Conservation (phyloP, 345 rosid genomes). For the Syzygium jambos region DNA sequence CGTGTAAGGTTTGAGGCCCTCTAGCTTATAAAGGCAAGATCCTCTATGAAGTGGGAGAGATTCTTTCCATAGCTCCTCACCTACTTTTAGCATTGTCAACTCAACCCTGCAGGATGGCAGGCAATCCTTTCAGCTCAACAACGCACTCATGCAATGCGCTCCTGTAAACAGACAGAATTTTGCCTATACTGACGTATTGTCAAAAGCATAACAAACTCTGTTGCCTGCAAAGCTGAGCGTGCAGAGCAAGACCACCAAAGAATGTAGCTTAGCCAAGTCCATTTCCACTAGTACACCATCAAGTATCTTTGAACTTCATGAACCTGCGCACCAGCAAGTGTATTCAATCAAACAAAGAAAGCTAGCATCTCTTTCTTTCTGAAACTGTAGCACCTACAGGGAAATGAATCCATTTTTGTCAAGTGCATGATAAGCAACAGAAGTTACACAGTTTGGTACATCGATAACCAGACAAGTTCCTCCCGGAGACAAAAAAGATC, state of each 20-base stretch:
- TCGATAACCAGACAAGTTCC: background rate
- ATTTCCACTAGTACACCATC: background rate
- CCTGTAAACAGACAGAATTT: background rate
- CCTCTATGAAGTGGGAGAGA: conserved; percentile 47
- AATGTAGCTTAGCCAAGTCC: background rate
- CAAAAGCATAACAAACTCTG: conserved; percentile 17
- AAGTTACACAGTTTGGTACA: background rate
- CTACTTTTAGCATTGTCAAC: conserved; percentile 34
- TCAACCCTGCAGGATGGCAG: conserved; percentile 21
- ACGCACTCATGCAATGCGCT: background rate
- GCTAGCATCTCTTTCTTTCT: background rate
- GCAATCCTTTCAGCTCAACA: background rate
- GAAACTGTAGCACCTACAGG: background rate
- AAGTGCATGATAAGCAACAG: background rate
- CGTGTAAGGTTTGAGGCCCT: conserved; percentile 56
- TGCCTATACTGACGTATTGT: background rate
- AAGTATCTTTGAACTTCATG: background rate
- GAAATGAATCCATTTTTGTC: background rate
- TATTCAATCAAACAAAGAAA: background rate
- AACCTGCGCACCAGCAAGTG: background rate
- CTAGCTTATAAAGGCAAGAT: conserved; percentile 45
- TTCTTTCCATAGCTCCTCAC: conserved; percentile 66
- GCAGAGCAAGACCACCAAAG: conserved; percentile 6
- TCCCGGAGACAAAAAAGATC: background rate
- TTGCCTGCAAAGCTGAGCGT: conserved; percentile 8